Evolutionary conservation across 2,329 filamentous ascomycete genomes (phyloP).

Genomic region (Trichoderma oligosporum): DNA sequence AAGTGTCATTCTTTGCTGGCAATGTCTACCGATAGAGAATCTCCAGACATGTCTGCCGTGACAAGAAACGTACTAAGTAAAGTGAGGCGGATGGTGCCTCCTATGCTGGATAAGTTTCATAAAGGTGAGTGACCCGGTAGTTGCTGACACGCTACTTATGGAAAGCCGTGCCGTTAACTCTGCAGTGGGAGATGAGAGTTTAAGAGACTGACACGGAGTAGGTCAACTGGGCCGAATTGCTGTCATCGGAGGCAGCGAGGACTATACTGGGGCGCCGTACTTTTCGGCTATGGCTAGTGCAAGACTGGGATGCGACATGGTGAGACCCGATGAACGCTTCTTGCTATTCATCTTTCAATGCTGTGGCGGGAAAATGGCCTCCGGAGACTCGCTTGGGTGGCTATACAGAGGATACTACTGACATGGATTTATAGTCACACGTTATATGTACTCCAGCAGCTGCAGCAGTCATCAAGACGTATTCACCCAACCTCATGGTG

Average conservation of each 20-base stretch:
- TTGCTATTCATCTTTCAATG: not conserved
- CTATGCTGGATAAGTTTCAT: conserved; percentile 92
- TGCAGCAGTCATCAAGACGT: conserved; percentile 88
- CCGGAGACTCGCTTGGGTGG: no score
- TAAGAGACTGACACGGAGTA: conserved; percentile 36
- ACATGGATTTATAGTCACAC: conserved; percentile 59
- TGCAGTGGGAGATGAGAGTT: not conserved
- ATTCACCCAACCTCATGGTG: conserved; percentile 97
- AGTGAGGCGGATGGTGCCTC: conserved; percentile 86
- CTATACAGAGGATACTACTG: not conserved
- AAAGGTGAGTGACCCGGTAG: conserved; percentile 71
- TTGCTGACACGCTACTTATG: no score
- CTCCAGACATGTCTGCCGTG: conserved; percentile 57
- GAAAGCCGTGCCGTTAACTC: not conserved
- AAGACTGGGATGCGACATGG: conserved; percentile 84
- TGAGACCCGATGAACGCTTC: conserved; percentile 37
- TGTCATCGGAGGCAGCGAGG: conserved; percentile 90
- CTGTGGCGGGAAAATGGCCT: no score
- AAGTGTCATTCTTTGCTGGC: not conserved
- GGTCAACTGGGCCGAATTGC: conserved; percentile 88
- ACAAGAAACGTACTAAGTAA: conserved; percentile 74
- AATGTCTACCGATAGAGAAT: conserved; percentile 26
- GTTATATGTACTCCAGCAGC: conserved; percentile 93
- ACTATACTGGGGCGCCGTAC: conserved; percentile 96
- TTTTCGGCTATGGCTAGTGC: conserved; percentile 98